Base-by-base conservation (phyloP, 495 filamentous ascomycete species). In the Neurospora sp. region DNA sequence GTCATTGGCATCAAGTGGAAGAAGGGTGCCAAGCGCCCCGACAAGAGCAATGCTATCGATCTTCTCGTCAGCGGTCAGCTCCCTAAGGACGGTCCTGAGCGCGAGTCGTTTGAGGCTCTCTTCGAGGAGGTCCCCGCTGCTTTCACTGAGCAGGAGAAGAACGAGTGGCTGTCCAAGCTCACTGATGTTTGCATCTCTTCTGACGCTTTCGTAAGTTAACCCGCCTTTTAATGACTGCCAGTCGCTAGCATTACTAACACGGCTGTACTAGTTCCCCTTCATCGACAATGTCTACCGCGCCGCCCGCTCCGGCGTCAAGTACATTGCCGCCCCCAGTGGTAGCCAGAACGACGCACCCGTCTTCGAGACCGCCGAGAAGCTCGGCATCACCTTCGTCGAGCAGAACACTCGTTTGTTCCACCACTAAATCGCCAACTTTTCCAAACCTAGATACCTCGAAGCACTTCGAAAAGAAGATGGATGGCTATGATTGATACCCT, bases 41-140 rank as follows among this genome's bases (percentile, higher is more conserved):
- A 98, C 80, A 99, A 98, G 87, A 94, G 90, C 87, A 99, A 99
- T 80, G 94, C 94, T 70, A 98, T 99, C 78, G 96, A 99, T 81
- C 84, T 97, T 73, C 89, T 98, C 74, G 95, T 96, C 80, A 93
- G 92, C 71, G 94, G 95, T 44, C 85, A 94, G 81, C 87, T 96
- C n/a, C 92, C 92, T 44, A 90, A 91, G 81, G 87, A 81, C 22
- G 94, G 93, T 1, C 84, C 90, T 71, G 96, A 99, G 86, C 89
- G 90, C 75, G 90, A 91, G 77, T 88, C 90, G 47, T 99, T 94
- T 78, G 96, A 97, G 85, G 87, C 87, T 69, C 87, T 93, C 73
- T 99, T 99, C 77, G 94, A 97, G 76, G 92, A 94, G 78, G 92
- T 97, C n/a, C 96, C 96, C 3, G 77, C 85, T 71, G 83, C 90